phyloP scores from a whole-genome alignment of 495 filamentous ascomycete genomes.

The Lichenothelia convexa region DNA sequence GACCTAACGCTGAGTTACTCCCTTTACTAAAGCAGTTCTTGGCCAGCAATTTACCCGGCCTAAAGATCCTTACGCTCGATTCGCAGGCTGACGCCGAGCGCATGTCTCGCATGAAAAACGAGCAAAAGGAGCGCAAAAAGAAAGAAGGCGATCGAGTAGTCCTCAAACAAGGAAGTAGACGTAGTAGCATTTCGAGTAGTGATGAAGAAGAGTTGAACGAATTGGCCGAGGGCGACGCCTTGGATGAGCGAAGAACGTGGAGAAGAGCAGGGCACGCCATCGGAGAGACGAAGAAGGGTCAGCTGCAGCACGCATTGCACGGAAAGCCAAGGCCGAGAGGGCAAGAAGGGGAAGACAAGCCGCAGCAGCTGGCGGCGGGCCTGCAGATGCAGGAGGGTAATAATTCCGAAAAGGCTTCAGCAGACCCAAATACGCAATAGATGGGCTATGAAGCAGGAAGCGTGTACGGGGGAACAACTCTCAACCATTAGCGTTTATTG shows the following conservation, averaged over 20 bases:
- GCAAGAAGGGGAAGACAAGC: not conserved
- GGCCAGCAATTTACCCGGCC: slow-evolving; percentile 47
- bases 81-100: slow-evolving; percentile 45
- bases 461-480: no score
- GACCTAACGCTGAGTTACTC: slow-evolving; percentile 58
- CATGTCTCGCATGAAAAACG: slow-evolving; percentile 41
- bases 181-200: slow-evolving; percentile 41
- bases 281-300: not conserved
- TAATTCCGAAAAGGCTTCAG: no score
- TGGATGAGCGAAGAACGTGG: not conserved
- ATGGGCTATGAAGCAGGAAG: no score
- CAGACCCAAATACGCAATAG: no score
- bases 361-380: not conserved
- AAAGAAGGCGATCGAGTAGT: slow-evolving; percentile 38
- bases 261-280: not conserved
- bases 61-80: slow-evolving; percentile 50
- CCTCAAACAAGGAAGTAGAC: slow-evolving; percentile 45
- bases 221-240: slow-evolving; percentile 15
- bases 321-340: not conserved
- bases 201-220: slow-evolving; percentile 58
- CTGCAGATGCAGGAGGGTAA: not conserved
- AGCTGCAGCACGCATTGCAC: not conserved
- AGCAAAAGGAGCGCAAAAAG: slow-evolving; percentile 45
- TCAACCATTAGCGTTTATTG: no score
- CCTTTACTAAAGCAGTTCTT: slow-evolving; percentile 53